These are phyloP conservation scores for Endocladia muricata DNA, from an alignment of 31 red algal genomes.

Conservation along the genomic window DNA sequence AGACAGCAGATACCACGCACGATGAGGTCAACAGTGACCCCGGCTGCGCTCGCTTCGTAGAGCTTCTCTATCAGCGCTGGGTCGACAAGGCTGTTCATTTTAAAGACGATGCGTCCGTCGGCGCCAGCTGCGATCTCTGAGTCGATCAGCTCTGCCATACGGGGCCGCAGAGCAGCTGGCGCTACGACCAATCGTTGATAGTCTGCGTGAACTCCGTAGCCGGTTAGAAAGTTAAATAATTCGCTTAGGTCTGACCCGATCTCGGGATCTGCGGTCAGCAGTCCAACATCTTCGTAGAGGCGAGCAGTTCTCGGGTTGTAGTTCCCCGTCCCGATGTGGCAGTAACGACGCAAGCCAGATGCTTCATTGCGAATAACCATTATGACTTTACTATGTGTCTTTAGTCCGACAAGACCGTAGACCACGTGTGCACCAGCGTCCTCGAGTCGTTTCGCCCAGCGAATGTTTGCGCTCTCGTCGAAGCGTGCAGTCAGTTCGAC, in stretches of 20 bases:
- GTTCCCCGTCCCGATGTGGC: conserved; percentile 67
- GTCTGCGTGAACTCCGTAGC: neutral
- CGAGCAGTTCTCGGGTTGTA: conserved; percentile 65
- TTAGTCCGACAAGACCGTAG: conserved; percentile 66
- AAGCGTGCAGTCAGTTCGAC: conserved; percentile 75
- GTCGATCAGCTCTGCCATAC: no score
- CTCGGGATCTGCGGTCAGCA: conserved; percentile 50
- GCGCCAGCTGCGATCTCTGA: no score
- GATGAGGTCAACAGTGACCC: conserved; percentile 86
- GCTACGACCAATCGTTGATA: no score
- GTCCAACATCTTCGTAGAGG: conserved; percentile 58
- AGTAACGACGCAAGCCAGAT: conserved; percentile 36
- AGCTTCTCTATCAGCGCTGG: conserved; percentile 63
- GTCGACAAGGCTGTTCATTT: conserved; percentile 91
- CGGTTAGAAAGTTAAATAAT: neutral
- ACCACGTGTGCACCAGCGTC: conserved; percentile 64
- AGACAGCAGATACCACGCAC: conserved; percentile 80
- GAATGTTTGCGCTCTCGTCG: conserved; percentile 63
- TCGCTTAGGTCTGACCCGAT: conserved; percentile 56
- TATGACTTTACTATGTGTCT: conserved; percentile 68
- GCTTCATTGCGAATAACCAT: conserved; percentile 61
- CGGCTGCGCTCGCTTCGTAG: conserved; percentile 80
- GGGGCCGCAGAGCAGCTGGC: no score
- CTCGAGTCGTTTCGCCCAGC: conserved; percentile 41
- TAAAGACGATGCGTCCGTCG: conserved; percentile 70